Evolutionary conservation across 2,329 filamentous ascomycete species (phyloP).

Genomic region (Xylaria sp.): DNA sequence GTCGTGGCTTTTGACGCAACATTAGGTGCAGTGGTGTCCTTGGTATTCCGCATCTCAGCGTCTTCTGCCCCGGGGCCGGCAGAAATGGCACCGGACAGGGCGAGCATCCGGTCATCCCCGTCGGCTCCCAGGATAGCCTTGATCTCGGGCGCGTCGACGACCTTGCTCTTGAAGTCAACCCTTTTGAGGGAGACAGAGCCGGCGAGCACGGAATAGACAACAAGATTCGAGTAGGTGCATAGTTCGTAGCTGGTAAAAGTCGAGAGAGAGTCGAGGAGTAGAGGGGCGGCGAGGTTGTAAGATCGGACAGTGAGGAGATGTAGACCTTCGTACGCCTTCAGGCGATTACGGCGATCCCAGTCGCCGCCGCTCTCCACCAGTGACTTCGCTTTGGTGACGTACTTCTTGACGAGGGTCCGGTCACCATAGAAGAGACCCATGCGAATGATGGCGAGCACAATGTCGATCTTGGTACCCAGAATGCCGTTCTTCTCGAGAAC

Average conservation of each 20-base stretch:
- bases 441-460: slow-evolving; percentile 95
- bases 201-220: slow-evolving; percentile 94
- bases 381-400: slow-evolving; percentile 86
- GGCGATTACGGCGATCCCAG: slow-evolving; percentile 96
- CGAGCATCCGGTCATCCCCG: slow-evolving; percentile 86
- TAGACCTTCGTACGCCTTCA: slow-evolving; percentile 98
- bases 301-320: slow-evolving; percentile 92
- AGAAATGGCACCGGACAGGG: slow-evolving; percentile 81
- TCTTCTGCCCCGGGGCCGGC: slow-evolving; percentile 81
- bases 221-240: slow-evolving; percentile 93
- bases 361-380: slow-evolving; percentile 96
- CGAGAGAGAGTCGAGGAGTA: slow-evolving; percentile 95
- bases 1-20: slow-evolving; percentile 65
- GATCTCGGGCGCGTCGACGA: slow-evolving; percentile 97
- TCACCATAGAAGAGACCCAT: slow-evolving; percentile 97
- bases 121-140: slow-evolving; percentile 90
- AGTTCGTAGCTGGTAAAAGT: slow-evolving; percentile 99
- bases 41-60: slow-evolving; percentile 76
- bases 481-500: slow-evolving; percentile 98
- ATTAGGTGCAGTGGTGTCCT: slow-evolving; percentile 62
- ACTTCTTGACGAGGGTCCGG: slow-evolving; percentile 91
- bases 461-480: slow-evolving; percentile 95
- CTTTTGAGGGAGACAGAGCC: slow-evolving; percentile 95
- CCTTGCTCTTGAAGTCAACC: slow-evolving; percentile 98
- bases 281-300: slow-evolving; percentile 87